phyloP scores from a whole-genome alignment of 2,329 filamentous ascomycete genomes.

The Massarina eburnea region DNA sequence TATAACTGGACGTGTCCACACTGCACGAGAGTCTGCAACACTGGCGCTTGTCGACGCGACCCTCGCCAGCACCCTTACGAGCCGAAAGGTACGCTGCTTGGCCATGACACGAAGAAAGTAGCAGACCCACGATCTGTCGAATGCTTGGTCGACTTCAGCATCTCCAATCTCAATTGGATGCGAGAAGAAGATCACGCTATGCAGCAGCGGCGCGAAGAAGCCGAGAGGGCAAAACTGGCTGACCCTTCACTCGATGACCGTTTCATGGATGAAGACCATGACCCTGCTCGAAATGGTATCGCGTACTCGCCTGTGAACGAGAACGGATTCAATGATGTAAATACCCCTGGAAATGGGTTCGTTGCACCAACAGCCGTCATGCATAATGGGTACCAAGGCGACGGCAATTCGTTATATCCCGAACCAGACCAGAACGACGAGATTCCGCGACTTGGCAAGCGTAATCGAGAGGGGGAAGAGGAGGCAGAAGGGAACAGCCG shows the following conservation, averaged over 20 bases:
- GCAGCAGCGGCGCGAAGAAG: constrained; percentile 55
- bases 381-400: constrained; percentile 16
- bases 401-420: constrained; percentile 24
- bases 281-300: constrained; percentile 42
- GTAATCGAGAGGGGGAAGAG: constrained; percentile 29
- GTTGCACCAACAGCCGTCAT: constrained; percentile 18
- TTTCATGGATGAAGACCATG: constrained; percentile 46
- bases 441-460: constrained; percentile 36
- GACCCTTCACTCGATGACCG: constrained; percentile 50
- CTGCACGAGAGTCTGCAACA: constrained; percentile 85
- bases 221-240: constrained; percentile 53
- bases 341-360: constrained; percentile 19
- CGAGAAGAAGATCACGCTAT: constrained; percentile 56
- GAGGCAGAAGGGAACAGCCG: constrained; percentile 28
- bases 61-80: constrained; percentile 75
- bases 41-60: constrained; percentile 72
- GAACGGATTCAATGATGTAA: constrained; percentile 18
- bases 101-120: constrained; percentile 86
- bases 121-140: constrained; percentile 92
- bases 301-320: constrained; percentile 45
- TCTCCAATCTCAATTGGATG: constrained; percentile 86
- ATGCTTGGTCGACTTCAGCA: constrained; percentile 83
- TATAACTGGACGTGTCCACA: constrained; percentile 86
- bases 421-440: constrained; percentile 28
- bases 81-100: constrained; percentile 83